A percentile compares a stretch with the other conserved stretches of the same genome.
phyloP scores from a whole-genome alignment of 208 protist genomes.

The Leishmania turanica region DNA sequence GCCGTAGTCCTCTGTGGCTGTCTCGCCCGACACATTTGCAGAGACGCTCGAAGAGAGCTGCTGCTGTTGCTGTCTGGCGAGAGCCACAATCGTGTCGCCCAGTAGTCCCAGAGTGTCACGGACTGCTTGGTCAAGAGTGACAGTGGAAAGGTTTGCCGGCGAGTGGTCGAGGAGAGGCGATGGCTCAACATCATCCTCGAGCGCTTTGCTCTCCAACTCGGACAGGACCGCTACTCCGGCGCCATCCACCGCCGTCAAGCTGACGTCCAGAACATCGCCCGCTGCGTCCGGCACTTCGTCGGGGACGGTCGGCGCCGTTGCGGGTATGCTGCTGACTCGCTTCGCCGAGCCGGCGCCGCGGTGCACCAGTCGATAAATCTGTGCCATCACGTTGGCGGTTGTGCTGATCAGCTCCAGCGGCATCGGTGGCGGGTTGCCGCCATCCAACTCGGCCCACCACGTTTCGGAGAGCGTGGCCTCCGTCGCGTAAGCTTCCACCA shows the following conservation, averaged over 20 bases:
- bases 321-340: background rate
- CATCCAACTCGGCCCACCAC: constrained; percentile 10
- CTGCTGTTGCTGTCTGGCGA: constrained; percentile 21
- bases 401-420: constrained; percentile 29
- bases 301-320: background rate
- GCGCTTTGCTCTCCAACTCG: background rate
- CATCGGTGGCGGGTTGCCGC: constrained; percentile 2
- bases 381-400: constrained; percentile 21
- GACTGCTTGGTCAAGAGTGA: constrained; percentile 8
- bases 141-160: background rate
- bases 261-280: background rate
- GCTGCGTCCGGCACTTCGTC: constrained; percentile 8
- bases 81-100: constrained; percentile 27
- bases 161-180: background rate
- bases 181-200: background rate
- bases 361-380: constrained; percentile 31
- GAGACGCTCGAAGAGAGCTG: background rate
- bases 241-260: background rate
- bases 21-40: background rate
- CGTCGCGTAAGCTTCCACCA: constrained; percentile 14
- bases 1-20: background rate
- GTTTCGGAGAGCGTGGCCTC: constrained; percentile 22
- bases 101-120: constrained; percentile 16
- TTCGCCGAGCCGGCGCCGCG: background rate
- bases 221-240: background rate